Percentiles rank a stretch among this genome's conserved stretches.
Conservation (phyloP, 257 asterid genomes). For the Cordia subcordata region DNA sequence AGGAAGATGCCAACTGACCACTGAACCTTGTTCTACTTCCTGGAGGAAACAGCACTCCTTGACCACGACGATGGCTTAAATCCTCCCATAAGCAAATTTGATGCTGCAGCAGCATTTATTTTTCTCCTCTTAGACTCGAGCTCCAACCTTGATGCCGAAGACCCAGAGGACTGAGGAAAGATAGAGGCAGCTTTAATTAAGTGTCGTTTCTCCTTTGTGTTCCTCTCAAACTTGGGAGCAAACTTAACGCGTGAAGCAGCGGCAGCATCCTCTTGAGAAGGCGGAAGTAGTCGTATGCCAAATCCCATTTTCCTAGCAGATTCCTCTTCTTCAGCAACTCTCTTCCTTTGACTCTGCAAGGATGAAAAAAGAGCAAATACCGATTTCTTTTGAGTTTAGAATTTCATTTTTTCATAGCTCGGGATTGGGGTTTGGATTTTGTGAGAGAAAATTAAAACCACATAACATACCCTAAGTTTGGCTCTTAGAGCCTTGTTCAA, state of each 20-base stretch:
- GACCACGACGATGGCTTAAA: constrained; percentile 66
- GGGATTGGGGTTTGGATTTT: too few relatives aligned
- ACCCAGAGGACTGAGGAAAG: constrained; percentile 60
- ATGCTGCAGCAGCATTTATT: constrained; percentile 60
- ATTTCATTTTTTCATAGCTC: too few relatives aligned
- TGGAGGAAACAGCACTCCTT: constrained; percentile 22
- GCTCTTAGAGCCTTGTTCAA: constrained; percentile 74
- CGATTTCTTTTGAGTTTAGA: background rate
- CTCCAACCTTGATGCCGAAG: constrained; percentile 46
- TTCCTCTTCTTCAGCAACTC: constrained; percentile 92
- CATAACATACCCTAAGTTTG: constrained; percentile 50
- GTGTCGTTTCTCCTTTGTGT: constrained; percentile 74
- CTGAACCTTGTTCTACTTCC: constrained; percentile 14
- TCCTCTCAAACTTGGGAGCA: constrained; percentile 56
- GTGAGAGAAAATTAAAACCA: background rate
- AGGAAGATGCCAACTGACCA: too few relatives aligned
- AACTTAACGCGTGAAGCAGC: constrained; percentile 63
- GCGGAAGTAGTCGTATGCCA: constrained; percentile 71
- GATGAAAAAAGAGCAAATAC: background rate
- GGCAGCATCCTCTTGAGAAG: constrained; percentile 64
- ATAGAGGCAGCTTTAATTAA: constrained; percentile 65
- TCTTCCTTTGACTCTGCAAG: constrained; percentile 56
- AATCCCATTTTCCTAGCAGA: constrained; percentile 64
- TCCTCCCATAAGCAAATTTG: constrained; percentile 69
- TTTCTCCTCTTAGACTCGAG: constrained; percentile 76